Evolutionary conservation across 2,329 filamentous ascomycete species (phyloP).

Genomic region (Epichloe sylvatica): DNA sequence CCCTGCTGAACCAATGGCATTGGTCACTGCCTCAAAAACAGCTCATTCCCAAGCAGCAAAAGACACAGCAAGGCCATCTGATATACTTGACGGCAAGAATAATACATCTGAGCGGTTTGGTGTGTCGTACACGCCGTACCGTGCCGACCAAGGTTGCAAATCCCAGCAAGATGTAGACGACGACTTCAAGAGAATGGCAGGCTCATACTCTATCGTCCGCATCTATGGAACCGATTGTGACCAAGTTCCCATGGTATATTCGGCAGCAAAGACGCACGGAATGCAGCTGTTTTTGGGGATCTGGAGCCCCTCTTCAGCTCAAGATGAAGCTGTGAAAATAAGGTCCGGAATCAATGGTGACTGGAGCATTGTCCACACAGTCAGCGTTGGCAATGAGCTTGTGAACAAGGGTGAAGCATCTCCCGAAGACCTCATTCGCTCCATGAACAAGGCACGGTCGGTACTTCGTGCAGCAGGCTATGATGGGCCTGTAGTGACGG

Average conservation of each 20-base stretch:
- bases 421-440: slow-evolving; percentile 39
- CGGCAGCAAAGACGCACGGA: slow-evolving; percentile 47
- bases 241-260: slow-evolving; percentile 49
- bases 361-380: slow-evolving; percentile 56
- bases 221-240: slow-evolving; percentile 72
- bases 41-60: background rate
- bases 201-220: slow-evolving; percentile 49
- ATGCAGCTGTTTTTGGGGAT: slow-evolving; percentile 65
- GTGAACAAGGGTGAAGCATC: slow-evolving; percentile 50
- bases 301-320: slow-evolving; percentile 46
- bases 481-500: slow-evolving; percentile 58
- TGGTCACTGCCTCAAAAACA: background rate
- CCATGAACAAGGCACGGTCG: slow-evolving; percentile 42
- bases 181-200: slow-evolving; percentile 45
- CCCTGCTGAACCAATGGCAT: background rate
- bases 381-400: slow-evolving; percentile 70
- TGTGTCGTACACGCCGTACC: slow-evolving; percentile 37
- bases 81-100: background rate
- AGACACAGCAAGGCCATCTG: background rate
- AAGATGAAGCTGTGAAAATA: slow-evolving; percentile 45
- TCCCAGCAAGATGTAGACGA: slow-evolving; percentile 42
- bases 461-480: slow-evolving; percentile 51
- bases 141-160: slow-evolving; percentile 50
- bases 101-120: slow-evolving; percentile 20
- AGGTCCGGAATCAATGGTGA: slow-evolving; percentile 43